Evolutionary conservation across 306 rosid species (phyloP), one percentile per base, ranked within the genome.

Genomic region (Lotus japonicus): DNA sequence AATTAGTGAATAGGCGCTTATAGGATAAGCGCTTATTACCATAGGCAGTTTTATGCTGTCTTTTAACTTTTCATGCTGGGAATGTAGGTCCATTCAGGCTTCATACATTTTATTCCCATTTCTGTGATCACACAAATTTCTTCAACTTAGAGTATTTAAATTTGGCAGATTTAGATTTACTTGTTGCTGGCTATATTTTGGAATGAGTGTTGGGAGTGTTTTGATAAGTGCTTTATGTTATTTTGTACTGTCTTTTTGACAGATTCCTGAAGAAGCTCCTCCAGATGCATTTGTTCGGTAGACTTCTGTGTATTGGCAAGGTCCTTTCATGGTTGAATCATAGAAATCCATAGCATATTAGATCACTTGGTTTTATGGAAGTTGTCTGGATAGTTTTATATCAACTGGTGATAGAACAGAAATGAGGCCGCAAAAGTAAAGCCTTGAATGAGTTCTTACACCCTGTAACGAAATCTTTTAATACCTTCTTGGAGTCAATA

Each of bases 221-320:
- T 52, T 50, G 18, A 18, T 2, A 45, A 55, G 45, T 26, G 50
- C 54, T 65, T 64, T 10, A 39, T 61, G 66, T 66, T 39, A 51
- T 9, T 38, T 39, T 46, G 5, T 72, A 6, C 9, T 46, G 10
- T 21, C 53, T 72, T 5, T 35, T 58, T 72, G 35, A 65, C 82
- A 89, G 92, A 80, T 89, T 71, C 96, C 92, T 0, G 92, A 89
- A 77, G 86, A 80, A 71, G 86, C 86, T 56, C 92, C 92, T 33
- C 92, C 89, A 5, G 92, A 80, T 31, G 42, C 81, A 23, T 58
- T 78, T 58, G 67, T 79, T 42, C 56, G 69, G 68, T 67, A 79
- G 71, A 51, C 44, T 23, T 51, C 33, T 62, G n/a, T 26, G 39
- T 46, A 48, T 21, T 43, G 51, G 42, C 26, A 53, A 8, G 55